These are phyloP conservation scores for Aspergillus jensenii DNA, from an alignment of 2,329 filamentous ascomycete species.

Conservation along the genomic window DNA sequence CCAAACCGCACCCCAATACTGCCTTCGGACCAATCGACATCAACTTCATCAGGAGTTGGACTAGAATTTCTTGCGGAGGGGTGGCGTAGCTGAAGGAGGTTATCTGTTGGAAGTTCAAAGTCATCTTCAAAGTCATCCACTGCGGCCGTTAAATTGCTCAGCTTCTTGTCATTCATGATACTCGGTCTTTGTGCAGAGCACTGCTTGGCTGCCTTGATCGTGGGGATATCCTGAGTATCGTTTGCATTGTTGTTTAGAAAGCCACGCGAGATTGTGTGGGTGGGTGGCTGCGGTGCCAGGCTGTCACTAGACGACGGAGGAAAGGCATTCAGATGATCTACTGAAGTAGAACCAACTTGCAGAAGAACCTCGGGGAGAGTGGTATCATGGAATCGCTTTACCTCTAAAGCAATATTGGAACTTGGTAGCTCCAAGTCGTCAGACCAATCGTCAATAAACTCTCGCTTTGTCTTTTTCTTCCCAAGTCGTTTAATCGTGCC, in stretches of 20 bases:
- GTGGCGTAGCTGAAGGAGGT: constrained; percentile 62
- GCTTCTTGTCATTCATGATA: constrained; percentile 53
- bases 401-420: constrained; percentile 55
- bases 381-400: constrained; percentile 62
- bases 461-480: constrained; percentile 68
- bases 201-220: constrained; percentile 67
- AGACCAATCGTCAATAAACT: constrained; percentile 77
- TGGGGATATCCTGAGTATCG: constrained; percentile 63
- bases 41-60: constrained; percentile 71
- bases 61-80: constrained; percentile 65
- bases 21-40: constrained; percentile 83
- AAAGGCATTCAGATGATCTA: constrained; percentile 40
- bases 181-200: constrained; percentile 54
- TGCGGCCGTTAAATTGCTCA: constrained; percentile 39
- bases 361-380: constrained; percentile 68
- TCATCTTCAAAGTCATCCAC: constrained; percentile 72
- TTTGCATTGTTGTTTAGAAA: constrained; percentile 65
- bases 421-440: constrained; percentile 73
- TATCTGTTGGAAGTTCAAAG: constrained; percentile 68
- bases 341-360: constrained; percentile 58
- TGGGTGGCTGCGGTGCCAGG: constrained; percentile 52
- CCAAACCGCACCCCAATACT: constrained; percentile 89
- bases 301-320: constrained; percentile 29
- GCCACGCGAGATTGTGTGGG: constrained; percentile 57
- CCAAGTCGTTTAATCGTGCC: constrained; percentile 92